phyloP scores from a whole-genome alignment of 2,329 filamentous ascomycete species.

The Metarhizium brunneum region DNA sequence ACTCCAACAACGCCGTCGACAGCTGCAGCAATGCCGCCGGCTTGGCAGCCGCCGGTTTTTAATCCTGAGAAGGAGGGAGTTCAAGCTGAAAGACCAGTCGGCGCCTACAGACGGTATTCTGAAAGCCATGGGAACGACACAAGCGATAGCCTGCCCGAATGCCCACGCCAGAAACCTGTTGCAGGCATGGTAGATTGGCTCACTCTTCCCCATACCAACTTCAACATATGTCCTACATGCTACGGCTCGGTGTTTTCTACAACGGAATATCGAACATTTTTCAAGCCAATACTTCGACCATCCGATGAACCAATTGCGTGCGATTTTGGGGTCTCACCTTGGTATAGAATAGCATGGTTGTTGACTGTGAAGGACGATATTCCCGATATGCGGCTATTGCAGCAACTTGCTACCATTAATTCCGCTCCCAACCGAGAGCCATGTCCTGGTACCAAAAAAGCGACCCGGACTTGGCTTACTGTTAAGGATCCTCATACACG shows the following conservation, averaged over 20 bases:
- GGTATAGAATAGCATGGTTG: conserved; percentile 79
- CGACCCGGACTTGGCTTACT: conserved; percentile 62
- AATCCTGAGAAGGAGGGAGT: conserved; percentile 28
- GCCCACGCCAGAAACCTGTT: conserved; percentile 55
- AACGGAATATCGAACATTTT: conserved; percentile 58
- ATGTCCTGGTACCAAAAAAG: conserved; percentile 49
- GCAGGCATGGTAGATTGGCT: conserved; percentile 70
- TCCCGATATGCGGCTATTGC: conserved; percentile 58
- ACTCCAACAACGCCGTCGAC: conserved; percentile 3
- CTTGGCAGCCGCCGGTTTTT: conserved; percentile 38
- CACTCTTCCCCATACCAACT: conserved; percentile 60
- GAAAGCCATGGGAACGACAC: conserved; percentile 25
- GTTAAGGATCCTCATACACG: conserved; percentile 59
- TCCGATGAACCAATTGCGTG: conserved; percentile 55
- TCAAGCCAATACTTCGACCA: conserved; percentile 48
- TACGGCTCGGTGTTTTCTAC: conserved; percentile 59
- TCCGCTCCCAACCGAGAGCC: conserved; percentile 37
- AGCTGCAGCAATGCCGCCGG: conserved; percentile 13
- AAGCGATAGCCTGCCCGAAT: conserved; percentile 47
- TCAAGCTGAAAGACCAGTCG: conserved; percentile 29
- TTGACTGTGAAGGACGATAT: conserved; percentile 63
- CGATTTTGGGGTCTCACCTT: conserved; percentile 67
- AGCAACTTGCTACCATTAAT: conserved; percentile 54
- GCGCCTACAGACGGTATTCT: conserved; percentile 43
- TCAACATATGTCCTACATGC: conserved; percentile 78